Base-by-base conservation (phyloP, 1,139 yeast genomes). In the Meyerozyma guilliermondii region DNA sequence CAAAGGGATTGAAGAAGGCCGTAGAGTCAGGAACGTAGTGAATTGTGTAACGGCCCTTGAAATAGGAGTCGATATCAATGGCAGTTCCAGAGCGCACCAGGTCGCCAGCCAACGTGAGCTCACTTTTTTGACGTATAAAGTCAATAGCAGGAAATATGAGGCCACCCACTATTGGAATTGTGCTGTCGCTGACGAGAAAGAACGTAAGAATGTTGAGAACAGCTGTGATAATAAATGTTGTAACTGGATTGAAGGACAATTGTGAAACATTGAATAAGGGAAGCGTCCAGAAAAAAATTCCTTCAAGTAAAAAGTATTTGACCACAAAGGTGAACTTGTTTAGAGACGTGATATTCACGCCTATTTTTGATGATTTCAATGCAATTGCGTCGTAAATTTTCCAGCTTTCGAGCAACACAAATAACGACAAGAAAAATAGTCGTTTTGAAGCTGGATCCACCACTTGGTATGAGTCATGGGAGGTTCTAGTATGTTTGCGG, bases 1-100 rank as follows among this genome's bases (percentile, higher is more conserved):
- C 78, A 50, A 81, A 78, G 1, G 97, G 97, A 50, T 91, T 88
- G 56, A 94, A 68, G 52, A 74, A 71, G 2, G 95, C 96, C 0
- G 95, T 83, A 35, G 95, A 86, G 58, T 92, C 98, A 0, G 98
- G 98, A 35, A 94, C 68, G 51, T 87, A 87, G 53, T 91, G 86
- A 50, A 92, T 84, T 2, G 92, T 86, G 55, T 87, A 86, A 44
- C 80, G 80, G 40, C 98, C 98, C 52, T 80, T 83, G 56, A 92
- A 85, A 58, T 89, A 95, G 3, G 83, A 67, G 28, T 87, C 76
- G 43, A 83, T 73, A 52, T 87, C 87, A 18, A 76, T 56, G 7
- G 81, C 65, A 43, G 66, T 57, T n/a, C 60, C 59, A 1, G 72
- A 52, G 39, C 62, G 65, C 6, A 74, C 67, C 11, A 71, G 56